Evolutionary conservation across 2,329 filamentous ascomycete genomes (phyloP).

Genomic region (Ramichloridium luteum): DNA sequence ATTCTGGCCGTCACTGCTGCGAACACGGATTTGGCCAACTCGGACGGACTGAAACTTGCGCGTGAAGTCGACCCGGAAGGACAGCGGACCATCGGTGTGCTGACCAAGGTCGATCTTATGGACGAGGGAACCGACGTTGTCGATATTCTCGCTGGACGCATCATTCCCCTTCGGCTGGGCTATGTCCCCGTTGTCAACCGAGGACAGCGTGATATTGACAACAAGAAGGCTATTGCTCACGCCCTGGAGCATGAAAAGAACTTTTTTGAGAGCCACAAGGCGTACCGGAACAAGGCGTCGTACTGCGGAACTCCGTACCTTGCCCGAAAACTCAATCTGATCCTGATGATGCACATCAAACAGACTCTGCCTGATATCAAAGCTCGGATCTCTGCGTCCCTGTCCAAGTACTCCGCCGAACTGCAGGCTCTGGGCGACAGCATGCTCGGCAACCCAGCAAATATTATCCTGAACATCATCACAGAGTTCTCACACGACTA

Average conservation of each 20-base stretch:
- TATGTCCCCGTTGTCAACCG: constrained; percentile 98
- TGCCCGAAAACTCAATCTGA: constrained; percentile 91
- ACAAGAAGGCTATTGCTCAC: constrained; percentile 84
- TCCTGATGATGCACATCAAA: constrained; percentile 99
- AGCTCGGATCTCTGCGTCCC: constrained; percentile 81
- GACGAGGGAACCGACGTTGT: constrained; percentile 97
- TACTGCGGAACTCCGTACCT: constrained; percentile 98
- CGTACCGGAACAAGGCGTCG: constrained; percentile 94
- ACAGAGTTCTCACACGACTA: constrained; percentile 98
- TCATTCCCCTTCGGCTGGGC: constrained; percentile 86
- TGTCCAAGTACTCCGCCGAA: constrained; percentile 82
- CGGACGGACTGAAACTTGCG: constrained; percentile 89
- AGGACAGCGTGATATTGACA: constrained; percentile 96
- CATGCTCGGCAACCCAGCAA: constrained; percentile 88
- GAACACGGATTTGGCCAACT: constrained; percentile 97
- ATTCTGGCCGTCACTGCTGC: constrained; percentile 92
- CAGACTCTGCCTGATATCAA: constrained; percentile 98
- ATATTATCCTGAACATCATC: constrained; percentile 96
- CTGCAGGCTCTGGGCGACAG: constrained; percentile 77
- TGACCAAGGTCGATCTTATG: constrained; percentile 99
- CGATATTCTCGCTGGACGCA: constrained; percentile 92
- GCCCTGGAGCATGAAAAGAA: constrained; percentile 89
- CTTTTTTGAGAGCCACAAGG: constrained; percentile 98
- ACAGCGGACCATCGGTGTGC: constrained; percentile 92
- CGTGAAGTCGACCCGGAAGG: constrained; percentile 95